Conservation (phyloP, 2,329 filamentous ascomycete genomes). For the Ophiosphaerella korrae region DNA sequence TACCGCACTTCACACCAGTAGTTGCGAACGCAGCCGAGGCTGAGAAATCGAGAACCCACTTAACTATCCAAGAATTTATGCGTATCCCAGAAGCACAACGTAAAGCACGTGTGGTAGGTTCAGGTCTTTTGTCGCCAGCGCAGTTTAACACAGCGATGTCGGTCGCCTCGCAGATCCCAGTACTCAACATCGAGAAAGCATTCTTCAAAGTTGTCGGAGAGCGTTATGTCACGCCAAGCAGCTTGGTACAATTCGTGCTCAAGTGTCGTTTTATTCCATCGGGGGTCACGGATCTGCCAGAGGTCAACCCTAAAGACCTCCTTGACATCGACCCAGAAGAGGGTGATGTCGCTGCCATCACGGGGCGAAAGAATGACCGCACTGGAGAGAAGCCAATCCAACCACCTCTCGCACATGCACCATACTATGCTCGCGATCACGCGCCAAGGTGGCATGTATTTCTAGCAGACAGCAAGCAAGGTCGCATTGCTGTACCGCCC, state of each 20-base stretch:
- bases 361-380: slow-evolving; percentile 73
- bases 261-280: slow-evolving; percentile 94
- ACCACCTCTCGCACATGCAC: slow-evolving; percentile 86
- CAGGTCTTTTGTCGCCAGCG: slow-evolving; percentile 71
- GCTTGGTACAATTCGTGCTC: slow-evolving; percentile 90
- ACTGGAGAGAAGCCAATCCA: slow-evolving; percentile 69
- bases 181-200: slow-evolving; percentile 82
- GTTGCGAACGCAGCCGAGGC: slow-evolving; percentile 70
- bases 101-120: slow-evolving; percentile 71
- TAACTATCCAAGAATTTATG: slow-evolving; percentile 89
- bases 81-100: slow-evolving; percentile 76
- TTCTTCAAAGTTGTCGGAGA: slow-evolving; percentile 99
- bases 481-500: slow-evolving; percentile 93
- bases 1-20: slow-evolving; percentile 79
- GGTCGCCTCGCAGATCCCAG: slow-evolving; percentile 83
- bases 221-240: slow-evolving; percentile 87
- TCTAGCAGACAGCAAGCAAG: slow-evolving; percentile 90
- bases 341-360: slow-evolving; percentile 84
- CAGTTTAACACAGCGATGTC: slow-evolving; percentile 77
- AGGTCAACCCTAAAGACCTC: slow-evolving; percentile 77
- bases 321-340: slow-evolving; percentile 92
- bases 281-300: slow-evolving; percentile 74
- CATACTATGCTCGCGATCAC: slow-evolving; percentile 87
- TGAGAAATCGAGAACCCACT: slow-evolving; percentile 65
- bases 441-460: slow-evolving; percentile 94